Conservation (phyloP, 2,329 filamentous ascomycete species). For the Taxawa tesnikishii region DNA sequence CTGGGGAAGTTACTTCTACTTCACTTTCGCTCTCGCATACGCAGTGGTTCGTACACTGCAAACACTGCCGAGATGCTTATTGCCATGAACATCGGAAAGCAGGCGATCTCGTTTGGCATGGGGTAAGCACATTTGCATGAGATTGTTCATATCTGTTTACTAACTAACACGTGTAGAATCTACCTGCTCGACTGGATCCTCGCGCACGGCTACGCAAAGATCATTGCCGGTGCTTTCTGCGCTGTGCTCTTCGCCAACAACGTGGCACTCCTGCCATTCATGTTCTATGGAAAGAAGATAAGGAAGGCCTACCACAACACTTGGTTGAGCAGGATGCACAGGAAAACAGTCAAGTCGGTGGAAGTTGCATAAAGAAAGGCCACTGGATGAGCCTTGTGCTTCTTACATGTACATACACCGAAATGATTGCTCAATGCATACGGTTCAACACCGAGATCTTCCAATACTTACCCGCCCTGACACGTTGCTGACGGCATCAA, state of each 20-base stretch:
- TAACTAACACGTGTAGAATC: conserved; percentile 12
- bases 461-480: too few species aligned
- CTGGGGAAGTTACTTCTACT: conserved; percentile 22
- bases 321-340: conserved; percentile 21
- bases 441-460: too few species aligned
- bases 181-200: conserved; percentile 24
- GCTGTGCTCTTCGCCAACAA: conserved; percentile 22
- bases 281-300: conserved; percentile 22
- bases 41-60: conserved; percentile 44
- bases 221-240: conserved; percentile 23
- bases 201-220: conserved; percentile 19
- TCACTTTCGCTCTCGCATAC: conserved; percentile 44
- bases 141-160: not conserved
- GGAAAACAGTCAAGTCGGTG: conserved; percentile 12
- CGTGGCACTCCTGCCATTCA: conserved; percentile 19
- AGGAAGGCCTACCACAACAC: conserved; percentile 16
- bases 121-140: conserved; percentile 5
- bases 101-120: conserved; percentile 23
- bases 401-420: too few species aligned
- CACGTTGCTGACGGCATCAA: too few species aligned
- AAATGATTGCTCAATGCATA: too few species aligned
- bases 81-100: conserved; percentile 24
- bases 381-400: too few species aligned
- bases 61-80: conserved; percentile 52
- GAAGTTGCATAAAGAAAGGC: conserved; percentile 16